Base-by-base conservation (phyloP, 495 filamentous ascomycete species). In the Astrocystis sublimbata region DNA sequence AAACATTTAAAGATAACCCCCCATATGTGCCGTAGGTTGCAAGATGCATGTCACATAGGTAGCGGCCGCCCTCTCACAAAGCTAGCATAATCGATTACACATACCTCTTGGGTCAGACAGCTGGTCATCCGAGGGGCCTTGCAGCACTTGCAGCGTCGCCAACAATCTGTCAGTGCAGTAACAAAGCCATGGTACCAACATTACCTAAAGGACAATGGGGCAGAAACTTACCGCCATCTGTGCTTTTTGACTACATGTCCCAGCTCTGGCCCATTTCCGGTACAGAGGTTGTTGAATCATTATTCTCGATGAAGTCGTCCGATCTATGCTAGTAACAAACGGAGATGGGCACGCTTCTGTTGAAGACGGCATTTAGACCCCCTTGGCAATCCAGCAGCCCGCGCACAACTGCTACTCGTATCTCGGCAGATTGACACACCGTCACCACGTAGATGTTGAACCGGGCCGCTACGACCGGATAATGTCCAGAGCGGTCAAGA, bases 401-500 rank as follows among this genome's bases (percentile, higher is more conserved):
- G 51, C 33, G 5, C 13, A 24, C 51, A 26, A 15, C 23, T 19
- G 33, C 10, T 38, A n/a, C 26, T 54, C 51, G 13, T 38, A 21
- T 19, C 26, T 54, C 51, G 51, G 51, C 33, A 54, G 51, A 38
- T 49, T 49, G 10, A 54, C 17, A 38, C n/a, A 40, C 33, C n/a
- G 33, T 26, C n/a, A 21, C 31, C n/a, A 54, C 19, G 21, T 40
- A 54, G 21, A 26, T 24, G 51, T 36, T 40, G 33, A 54, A 54
- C 12, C 51, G 51, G 51, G 51, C 33, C 51, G 33, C 6, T 38
- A 38, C 35, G 51, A n/a, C 51, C 51, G 51, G 51, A n/a, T 54
- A 54, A 54, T 54, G 51, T 54, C 51, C 23, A 24, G 33, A 54
- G 26, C 30, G 51, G 51, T 31, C 51, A 23, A 54, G 40, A 24